These are phyloP conservation scores for Malassezia pachydermatis DNA, from an alignment of 1,284 basidiomycete species.

Conservation along the genomic window DNA sequence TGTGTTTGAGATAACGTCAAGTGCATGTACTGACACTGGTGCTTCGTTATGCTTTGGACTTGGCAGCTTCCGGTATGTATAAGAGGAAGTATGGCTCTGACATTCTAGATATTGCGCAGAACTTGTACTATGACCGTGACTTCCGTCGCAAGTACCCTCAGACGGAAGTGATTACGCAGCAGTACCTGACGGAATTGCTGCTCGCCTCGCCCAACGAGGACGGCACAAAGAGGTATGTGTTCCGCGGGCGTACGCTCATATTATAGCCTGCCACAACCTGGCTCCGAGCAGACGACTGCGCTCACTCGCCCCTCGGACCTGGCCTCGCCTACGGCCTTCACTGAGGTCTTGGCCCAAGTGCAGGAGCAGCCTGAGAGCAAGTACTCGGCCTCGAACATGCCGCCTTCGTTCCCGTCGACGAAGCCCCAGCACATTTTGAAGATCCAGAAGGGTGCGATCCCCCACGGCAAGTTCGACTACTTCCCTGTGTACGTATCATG, in stretches of 20 bases:
- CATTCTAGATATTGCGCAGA: conserved; percentile 23
- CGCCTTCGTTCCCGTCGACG: conserved; percentile 42
- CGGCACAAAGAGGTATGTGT: conserved; percentile 41
- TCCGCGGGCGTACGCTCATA: not conserved
- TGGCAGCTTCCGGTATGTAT: conserved; percentile 10
- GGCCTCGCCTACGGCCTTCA: conserved; percentile 42
- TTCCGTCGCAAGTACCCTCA: conserved; percentile 81
- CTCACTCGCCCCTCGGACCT: conserved; percentile 40
- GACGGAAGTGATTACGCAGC: conserved; percentile 51
- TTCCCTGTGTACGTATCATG: conserved; percentile 35
- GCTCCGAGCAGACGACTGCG: conserved; percentile 27
- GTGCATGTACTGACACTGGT: no score
- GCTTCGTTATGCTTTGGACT: not conserved
- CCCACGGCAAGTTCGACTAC: conserved; percentile 39
- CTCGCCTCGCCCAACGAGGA: conserved; percentile 63
- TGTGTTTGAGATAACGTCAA: no score
- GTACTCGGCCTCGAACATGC: conserved; percentile 39
- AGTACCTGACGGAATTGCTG: conserved; percentile 58
- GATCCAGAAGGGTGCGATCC: conserved; percentile 42
- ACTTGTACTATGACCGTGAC: conserved; percentile 79
- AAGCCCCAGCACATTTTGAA: conserved; percentile 40
- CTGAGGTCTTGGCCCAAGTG: conserved; percentile 42
- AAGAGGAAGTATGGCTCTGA: conserved; percentile 14
- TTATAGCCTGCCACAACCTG: conserved; percentile 17
- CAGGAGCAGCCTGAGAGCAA: conserved; percentile 23